phyloP scores from a whole-genome alignment of 257 asterid species.

The Jaltomata sinuosa region DNA sequence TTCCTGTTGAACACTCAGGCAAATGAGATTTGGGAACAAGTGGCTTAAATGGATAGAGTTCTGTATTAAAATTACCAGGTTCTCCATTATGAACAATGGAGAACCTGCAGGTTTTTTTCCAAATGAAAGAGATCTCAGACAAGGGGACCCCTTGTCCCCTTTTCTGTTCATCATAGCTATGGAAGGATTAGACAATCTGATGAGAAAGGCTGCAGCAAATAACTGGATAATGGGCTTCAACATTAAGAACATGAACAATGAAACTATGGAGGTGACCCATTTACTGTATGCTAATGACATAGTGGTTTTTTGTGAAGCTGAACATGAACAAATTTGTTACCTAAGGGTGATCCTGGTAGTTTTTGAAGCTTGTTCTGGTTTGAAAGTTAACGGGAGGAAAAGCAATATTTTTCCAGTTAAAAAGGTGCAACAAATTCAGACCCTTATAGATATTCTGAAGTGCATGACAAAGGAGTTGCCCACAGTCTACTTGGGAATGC shows the following conservation, averaged over 20 bases:
- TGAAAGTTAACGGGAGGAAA: not conserved
- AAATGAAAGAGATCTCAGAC: too few species aligned
- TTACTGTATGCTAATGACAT: not conserved
- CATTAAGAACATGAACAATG: not conserved
- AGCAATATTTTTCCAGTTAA: not conserved
- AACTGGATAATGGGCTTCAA: not conserved
- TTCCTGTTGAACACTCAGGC: too few species aligned
- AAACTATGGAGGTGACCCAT: not conserved
- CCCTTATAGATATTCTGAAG: not conserved
- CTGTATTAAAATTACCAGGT: too few species aligned
- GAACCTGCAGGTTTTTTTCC: too few species aligned
- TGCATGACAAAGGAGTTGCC: not conserved
- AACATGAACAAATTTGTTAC: not conserved
- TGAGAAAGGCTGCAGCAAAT: not conserved
- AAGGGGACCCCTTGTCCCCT: too few species aligned
- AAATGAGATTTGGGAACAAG: too few species aligned
- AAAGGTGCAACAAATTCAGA: not conserved
- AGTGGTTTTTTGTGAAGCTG: not conserved
- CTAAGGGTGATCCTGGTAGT: not conserved
- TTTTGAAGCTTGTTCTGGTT: not conserved
- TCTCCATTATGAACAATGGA: too few species aligned
- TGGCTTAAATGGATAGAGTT: too few species aligned
- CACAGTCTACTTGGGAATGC: not conserved
- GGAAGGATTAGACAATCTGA: not conserved
- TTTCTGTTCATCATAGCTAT: too few species aligned